A percentile compares a stretch with the other conserved stretches of the same genome.
Conservation (phyloP, 2,329 filamentous ascomycete species). For the Magnaporthiopsis incrustans region DNA sequence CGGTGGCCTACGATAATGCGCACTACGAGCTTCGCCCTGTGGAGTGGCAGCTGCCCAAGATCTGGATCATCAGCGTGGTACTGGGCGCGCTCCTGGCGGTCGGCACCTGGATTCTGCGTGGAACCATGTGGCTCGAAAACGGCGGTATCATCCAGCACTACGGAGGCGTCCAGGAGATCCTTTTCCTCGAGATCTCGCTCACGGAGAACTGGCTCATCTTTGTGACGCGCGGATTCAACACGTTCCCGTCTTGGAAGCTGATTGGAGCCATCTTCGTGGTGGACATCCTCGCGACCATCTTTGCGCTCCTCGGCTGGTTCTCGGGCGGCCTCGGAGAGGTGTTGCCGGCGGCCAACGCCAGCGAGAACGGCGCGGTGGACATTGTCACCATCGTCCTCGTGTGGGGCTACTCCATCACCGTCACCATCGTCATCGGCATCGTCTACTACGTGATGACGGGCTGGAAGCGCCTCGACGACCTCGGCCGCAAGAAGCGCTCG, state of each 20-base stretch:
- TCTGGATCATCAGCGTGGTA: constrained; percentile 67
- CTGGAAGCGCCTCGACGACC: constrained; percentile 49
- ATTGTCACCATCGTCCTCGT: constrained; percentile 56
- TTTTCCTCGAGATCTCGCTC: constrained; percentile 66
- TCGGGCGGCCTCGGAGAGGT: constrained; percentile 37
- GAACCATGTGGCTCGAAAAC: constrained; percentile 57
- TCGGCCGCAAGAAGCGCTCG: constrained; percentile 55
- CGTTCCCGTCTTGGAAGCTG: constrained; percentile 68
- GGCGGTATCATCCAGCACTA: constrained; percentile 70
- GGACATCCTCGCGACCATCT: constrained; percentile 64
- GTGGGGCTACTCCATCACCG: constrained; percentile 57
- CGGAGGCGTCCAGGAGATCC: constrained; percentile 64
- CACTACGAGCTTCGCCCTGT: constrained; percentile 68
- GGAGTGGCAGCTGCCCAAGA: constrained; percentile 75
- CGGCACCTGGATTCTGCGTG: constrained; percentile 67
- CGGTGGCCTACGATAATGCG: constrained; percentile 72
- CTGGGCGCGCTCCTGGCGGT: constrained; percentile 60
- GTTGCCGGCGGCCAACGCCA: constrained; percentile 21
- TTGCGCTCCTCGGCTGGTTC: constrained; percentile 70
- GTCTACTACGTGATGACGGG: constrained; percentile 56
- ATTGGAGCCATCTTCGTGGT: constrained; percentile 63
- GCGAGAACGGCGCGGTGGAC: constrained; percentile 32
- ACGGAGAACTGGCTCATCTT: constrained; percentile 76
- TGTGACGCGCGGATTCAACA: constrained; percentile 65
- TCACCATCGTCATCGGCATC: constrained; percentile 57